A percentile compares a stretch with the other conserved stretches of the same genome.
phyloP scores from a whole-genome alignment of 148 eudicot genomes.

The Amaranthus hypochondriacus region DNA sequence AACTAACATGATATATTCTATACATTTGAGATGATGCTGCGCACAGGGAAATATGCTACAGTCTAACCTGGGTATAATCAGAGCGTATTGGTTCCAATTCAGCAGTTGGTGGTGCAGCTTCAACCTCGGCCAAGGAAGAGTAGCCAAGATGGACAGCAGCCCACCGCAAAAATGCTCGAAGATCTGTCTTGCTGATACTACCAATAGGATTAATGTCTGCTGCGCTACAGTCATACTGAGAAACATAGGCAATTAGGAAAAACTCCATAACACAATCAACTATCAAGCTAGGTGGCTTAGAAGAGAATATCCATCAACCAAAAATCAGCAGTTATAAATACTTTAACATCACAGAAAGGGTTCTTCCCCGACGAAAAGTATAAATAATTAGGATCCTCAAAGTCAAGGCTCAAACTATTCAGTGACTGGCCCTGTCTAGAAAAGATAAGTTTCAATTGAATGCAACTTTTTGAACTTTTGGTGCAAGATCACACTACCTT shows the following conservation, averaged over 20 bases:
- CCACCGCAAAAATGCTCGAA: slow-evolving; percentile 79
- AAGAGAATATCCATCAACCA: not conserved
- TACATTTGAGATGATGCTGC: not conserved
- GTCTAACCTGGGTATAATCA: slow-evolving; percentile 70
- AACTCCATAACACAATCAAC: not conserved
- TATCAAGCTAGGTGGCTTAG: not conserved
- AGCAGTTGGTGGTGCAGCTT: slow-evolving; percentile 98
- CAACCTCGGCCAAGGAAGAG: slow-evolving; percentile 75
- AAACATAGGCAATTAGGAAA: not conserved
- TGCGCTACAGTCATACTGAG: slow-evolving; percentile 94
- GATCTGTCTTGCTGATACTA: slow-evolving; percentile 91
- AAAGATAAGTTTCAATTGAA: not conserved
- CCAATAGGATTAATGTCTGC: slow-evolving; percentile 99
- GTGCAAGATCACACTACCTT: slow-evolving; percentile 45
- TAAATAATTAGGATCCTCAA: too few relatives aligned
- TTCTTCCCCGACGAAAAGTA: too few relatives aligned
- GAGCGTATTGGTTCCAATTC: slow-evolving; percentile 96
- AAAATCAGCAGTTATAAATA: not conserved
- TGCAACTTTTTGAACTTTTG: not conserved
- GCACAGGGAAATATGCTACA: not conserved
- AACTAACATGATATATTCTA: not conserved
- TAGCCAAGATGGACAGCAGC: slow-evolving; percentile 81
- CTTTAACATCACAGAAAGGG: not conserved
- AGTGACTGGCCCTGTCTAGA: too few relatives aligned
- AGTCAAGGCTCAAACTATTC: not conserved